These are phyloP conservation scores for Podospora comata DNA, from an alignment of 495 filamentous ascomycete genomes.

Conservation along the genomic window DNA sequence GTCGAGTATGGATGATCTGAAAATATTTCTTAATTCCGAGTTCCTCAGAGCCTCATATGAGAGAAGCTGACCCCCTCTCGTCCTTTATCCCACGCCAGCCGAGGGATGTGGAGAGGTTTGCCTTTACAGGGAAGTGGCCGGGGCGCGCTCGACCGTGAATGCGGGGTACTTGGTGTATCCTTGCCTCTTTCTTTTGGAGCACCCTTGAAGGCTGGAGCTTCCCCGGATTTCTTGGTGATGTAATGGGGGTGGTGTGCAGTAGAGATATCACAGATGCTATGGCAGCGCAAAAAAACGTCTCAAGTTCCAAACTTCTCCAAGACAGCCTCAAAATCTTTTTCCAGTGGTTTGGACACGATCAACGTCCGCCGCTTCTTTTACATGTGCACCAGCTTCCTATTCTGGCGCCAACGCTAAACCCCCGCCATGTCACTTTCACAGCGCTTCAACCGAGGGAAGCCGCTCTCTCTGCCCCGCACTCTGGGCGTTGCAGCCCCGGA, in stretches of 20 bases:
- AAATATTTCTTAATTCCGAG: not conserved
- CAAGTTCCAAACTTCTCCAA: not conserved
- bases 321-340: not conserved
- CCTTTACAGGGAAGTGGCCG: slow-evolving; percentile 4
- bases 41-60: not conserved
- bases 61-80: not conserved
- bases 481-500: slow-evolving; percentile 21
- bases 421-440: not conserved
- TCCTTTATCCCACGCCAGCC: slow-evolving; percentile 8
- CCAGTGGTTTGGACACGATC: not conserved
- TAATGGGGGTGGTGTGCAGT: not conserved
- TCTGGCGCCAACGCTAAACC: slow-evolving; percentile 18
- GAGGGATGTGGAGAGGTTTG: slow-evolving; percentile 14
- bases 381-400: not conserved
- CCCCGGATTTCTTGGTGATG: not conserved
- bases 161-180: slow-evolving; percentile 17
- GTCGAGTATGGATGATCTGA: not conserved
- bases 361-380: not conserved
- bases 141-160: slow-evolving; percentile 13
- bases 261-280: not conserved
- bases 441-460: slow-evolving; percentile 38
- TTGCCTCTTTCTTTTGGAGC: not conserved
- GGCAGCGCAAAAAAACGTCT: not conserved
- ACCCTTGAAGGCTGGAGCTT: not conserved
- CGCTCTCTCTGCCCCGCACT: slow-evolving; percentile 25